Evolutionary conservation across 2,329 filamentous ascomycete species (phyloP), one percentile per base, ranked within the genome.

Genomic region (Nothopassalora personata): DNA sequence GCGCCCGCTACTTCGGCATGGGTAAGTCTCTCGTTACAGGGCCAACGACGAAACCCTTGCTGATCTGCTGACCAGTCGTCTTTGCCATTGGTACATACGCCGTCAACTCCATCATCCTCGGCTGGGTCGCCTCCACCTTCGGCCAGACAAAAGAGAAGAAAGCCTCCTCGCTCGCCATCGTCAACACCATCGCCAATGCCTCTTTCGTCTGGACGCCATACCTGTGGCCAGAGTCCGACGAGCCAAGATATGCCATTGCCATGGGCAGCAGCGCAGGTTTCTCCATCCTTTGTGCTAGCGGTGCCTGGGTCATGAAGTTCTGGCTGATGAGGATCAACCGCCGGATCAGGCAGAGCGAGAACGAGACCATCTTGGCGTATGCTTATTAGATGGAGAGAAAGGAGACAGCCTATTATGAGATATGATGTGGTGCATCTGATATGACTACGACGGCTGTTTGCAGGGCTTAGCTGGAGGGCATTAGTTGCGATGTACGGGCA

Each of bases 121-220:
- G 77, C 11, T 81, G 78, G 79, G 75, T 76, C 0, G 73, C 73
- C 0, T 74, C 73, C 0, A 79, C 76, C 0, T 72, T 78, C 3
- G 76, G 75, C 0, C 79, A 81, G 59, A 80, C 77, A 0, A 77
- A 77, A 54, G 79, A 81, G 63, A 80, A 80, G 71, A 80, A 79
- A 65, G 78, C 79, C 0, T 75, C 74, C 15, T 75, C 78, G 0
- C 67, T 81, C 9, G 77, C 77, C 13, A 79, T 81, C 68, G 80
- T 79, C 7, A 81, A 79, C 28, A 79, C 79, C 1, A 74, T 77
- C 28, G 77, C 76, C 27, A 78, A 78, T 64, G 76, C 77, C 13
- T 76, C 75, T 3, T 80, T 79, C 64, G 77, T 81, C 48, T 81
- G 79, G 64, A 78, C 78, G n/a, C 77, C 78, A 36, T 81, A 81